Evolutionary conservation across 1,139 yeast species (phyloP), one percentile per base, ranked within the genome.

Genomic region (Sugiyamaella japonica): DNA sequence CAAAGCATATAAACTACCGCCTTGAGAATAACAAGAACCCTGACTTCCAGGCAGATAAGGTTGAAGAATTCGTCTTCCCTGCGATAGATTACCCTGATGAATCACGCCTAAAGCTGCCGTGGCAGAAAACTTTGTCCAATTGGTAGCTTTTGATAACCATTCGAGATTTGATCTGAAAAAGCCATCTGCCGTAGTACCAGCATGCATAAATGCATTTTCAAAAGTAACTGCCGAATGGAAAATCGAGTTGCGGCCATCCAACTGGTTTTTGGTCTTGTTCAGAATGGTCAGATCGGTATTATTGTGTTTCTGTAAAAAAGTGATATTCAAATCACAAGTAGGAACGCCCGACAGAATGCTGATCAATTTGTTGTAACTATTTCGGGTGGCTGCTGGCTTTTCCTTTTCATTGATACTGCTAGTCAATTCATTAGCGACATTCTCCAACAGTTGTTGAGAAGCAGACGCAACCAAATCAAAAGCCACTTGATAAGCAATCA

Each of bases 31-130:
- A 48, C 70, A 65, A 13, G 81, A 73, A 9, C 82, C 76, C 41
- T 85, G 80, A 44, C 85, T 80, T 2, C 95, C 95, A 42, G 99
- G 98, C 59, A 93, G 79, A 68, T 93, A 95, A 34, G 99, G 98
- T 62, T 86, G 86, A 69, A 93, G 80, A 51, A 93, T 84, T 61
- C 86, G 82, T 70, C 85, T 84, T 56, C 99, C 99, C 69, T 89
- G 96, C 1, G 96, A 82, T 60, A 93, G 79, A 70, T 93, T 91
- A 52, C 99, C 99, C 67, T 87, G 89, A 69, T 93, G 99, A 64
- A 93, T 91, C 34, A 93, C 99, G 69, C 99, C 99, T 57, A 95
- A 77, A 12, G 98, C 97, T 16, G 99, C 99, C 31, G 99, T 93
- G 6, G 99, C 98, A 0, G 96, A 84, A 69, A 93, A 93, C 69